phyloP scores from a whole-genome alignment of 345 rosid species.

The Carallia pectinifolia region DNA sequence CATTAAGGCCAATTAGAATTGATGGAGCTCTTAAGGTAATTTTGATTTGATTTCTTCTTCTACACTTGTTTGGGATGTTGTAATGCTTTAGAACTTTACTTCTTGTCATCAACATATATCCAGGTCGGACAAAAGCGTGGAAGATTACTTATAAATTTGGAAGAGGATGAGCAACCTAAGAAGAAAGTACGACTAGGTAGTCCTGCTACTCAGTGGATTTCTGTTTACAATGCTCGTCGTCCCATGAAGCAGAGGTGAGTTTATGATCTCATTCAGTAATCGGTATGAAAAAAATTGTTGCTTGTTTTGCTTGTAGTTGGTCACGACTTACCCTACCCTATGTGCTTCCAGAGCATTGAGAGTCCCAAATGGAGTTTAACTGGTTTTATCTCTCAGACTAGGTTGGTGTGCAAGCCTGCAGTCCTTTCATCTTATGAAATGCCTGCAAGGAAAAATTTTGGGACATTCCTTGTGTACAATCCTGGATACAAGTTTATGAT shows the following conservation, averaged over 20 bases:
- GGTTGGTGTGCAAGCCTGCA: neutral
- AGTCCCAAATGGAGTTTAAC: constrained; percentile 5
- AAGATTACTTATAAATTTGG: constrained; percentile 29
- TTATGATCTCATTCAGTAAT: too few species aligned
- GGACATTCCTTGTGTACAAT: too few species aligned
- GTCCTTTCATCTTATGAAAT: constrained; percentile 2
- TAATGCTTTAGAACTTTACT: neutral
- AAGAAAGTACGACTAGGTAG: constrained; percentile 34
- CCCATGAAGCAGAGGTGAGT: constrained; percentile 36
- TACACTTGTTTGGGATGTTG: neutral
- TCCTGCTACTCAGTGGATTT: constrained; percentile 39
- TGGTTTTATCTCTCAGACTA: neutral
- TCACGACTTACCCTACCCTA: neutral
- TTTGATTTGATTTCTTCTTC: constrained; percentile 1
- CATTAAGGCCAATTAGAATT: constrained; percentile 30
- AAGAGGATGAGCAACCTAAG: constrained; percentile 36
- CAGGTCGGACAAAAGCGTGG: constrained; percentile 39
- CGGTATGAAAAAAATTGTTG: neutral
- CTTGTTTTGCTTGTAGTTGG: neutral
- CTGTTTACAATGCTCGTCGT: constrained; percentile 32
- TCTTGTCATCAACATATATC: neutral
- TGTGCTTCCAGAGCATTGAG: neutral
- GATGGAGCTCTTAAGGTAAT: constrained; percentile 37
- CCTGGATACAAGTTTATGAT: too few species aligned
- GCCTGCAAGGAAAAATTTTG: neutral